Conservation (phyloP, 371 early-diverging fungal genomes). For the Encephalitozoon romaleae region DNA sequence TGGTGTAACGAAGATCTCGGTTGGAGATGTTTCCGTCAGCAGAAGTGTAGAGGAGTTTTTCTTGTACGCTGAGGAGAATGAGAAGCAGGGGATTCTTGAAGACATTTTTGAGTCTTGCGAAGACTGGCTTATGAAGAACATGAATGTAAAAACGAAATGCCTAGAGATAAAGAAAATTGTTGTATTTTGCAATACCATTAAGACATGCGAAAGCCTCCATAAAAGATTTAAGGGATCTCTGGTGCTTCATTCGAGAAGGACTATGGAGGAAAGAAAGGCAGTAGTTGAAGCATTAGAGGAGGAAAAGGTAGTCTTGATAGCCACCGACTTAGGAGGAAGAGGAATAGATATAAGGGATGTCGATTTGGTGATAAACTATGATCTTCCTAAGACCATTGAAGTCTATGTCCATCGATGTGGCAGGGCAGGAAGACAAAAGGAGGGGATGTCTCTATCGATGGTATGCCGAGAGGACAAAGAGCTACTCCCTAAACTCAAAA, state of each 20-base stretch:
- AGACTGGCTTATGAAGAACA: slow-evolving; percentile 75
- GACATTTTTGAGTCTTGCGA: slow-evolving; percentile 55
- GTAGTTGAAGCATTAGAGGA: slow-evolving; percentile 76
- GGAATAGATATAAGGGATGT: slow-evolving; percentile 96
- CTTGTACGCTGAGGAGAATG: slow-evolving; percentile 71
- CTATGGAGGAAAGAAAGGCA: slow-evolving; percentile 90
- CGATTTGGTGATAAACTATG: slow-evolving; percentile 90
- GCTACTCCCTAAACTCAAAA: neutral
- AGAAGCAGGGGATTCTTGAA: slow-evolving; percentile 64
- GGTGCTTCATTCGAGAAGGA: slow-evolving; percentile 96
- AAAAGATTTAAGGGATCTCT: slow-evolving; percentile 83
- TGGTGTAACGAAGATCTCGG: slow-evolving; percentile 80
- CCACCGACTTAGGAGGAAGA: slow-evolving; percentile 97
- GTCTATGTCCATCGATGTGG: slow-evolving; percentile 95
- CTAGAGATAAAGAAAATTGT: slow-evolving; percentile 67
- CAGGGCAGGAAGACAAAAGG: slow-evolving; percentile 80
- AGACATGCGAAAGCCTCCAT: slow-evolving; percentile 84
- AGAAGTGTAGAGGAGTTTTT: slow-evolving; percentile 89
- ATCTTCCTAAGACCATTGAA: slow-evolving; percentile 86
- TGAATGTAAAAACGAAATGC: slow-evolving; percentile 62
- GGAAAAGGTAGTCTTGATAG: slow-evolving; percentile 84
- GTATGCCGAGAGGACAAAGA: neutral
- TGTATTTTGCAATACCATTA: slow-evolving; percentile 91
- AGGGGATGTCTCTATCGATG: slow-evolving; percentile 38
- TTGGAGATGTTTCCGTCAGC: slow-evolving; percentile 90